Evolutionary conservation across 129 eudicot species (phyloP).

Genomic region (Gnaphalium uliginosum): DNA sequence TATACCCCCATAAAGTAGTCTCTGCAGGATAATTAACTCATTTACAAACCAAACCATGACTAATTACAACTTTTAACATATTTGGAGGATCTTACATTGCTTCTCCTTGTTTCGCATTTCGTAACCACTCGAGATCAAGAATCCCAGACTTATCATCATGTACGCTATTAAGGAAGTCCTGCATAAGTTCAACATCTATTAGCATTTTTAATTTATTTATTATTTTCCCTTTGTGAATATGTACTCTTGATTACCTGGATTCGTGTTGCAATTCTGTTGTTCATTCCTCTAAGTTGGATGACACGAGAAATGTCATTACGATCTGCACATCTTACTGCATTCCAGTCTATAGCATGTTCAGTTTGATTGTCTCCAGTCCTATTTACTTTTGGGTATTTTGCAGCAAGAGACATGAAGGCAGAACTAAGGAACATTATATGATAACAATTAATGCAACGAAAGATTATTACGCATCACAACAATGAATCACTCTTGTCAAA

Average conservation of each 20-base stretch:
- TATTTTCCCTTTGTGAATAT: neutral
- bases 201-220: neutral
- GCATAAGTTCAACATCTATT: slow-evolving; percentile 13
- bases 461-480: neutral
- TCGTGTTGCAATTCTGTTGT: slow-evolving; percentile 35
- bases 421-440: slow-evolving; percentile 34
- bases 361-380: neutral
- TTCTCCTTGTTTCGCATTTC: slow-evolving; percentile 21
- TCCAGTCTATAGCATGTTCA: slow-evolving; percentile 46
- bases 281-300: slow-evolving; percentile 42
- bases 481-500: neutral
- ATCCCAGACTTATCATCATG: slow-evolving; percentile 25
- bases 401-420: slow-evolving; percentile 51
- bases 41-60: neutral
- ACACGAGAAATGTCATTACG: slow-evolving; percentile 23
- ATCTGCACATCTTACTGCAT: slow-evolving; percentile 42
- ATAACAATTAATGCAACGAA: neutral
- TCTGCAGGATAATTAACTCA: slow-evolving; percentile 7
- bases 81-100: slow-evolving; percentile 31
- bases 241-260: slow-evolving; percentile 35
- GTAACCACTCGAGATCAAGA: slow-evolving; percentile 45
- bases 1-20: slow-evolving; percentile 35
- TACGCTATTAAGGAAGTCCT: slow-evolving; percentile 32
- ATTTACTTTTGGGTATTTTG: slow-evolving; percentile 34
- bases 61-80: neutral